Percentiles rank a stretch among this genome's conserved stretches.
Conservation (phyloP, 306 rosid genomes). For the Trichosanthes cucumerina region DNA sequence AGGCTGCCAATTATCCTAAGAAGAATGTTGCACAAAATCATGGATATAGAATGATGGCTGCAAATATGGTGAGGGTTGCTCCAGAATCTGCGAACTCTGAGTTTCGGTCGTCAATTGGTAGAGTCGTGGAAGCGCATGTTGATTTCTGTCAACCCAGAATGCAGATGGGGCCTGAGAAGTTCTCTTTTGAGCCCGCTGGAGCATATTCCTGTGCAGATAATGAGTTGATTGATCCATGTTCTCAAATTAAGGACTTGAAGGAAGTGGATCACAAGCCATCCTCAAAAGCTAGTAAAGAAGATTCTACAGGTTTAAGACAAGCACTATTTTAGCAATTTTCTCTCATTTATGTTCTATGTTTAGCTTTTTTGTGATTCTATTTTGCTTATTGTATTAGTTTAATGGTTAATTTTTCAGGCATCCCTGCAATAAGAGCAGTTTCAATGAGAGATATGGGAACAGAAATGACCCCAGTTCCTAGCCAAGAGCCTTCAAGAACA, state of each 20-base stretch:
- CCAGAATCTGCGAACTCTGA: slow-evolving; percentile 59
- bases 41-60: slow-evolving; percentile 38
- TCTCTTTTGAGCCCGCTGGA: slow-evolving; percentile 54
- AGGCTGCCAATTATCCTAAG: slow-evolving; percentile 27
- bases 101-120: slow-evolving; percentile 29
- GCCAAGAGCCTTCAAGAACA: slow-evolving; percentile 90
- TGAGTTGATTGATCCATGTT: slow-evolving; percentile 31
- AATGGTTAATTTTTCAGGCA: slow-evolving; percentile 30
- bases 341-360: not conserved
- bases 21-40: slow-evolving; percentile 43
- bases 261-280: slow-evolving; percentile 32
- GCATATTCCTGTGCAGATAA: slow-evolving; percentile 32
- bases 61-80: slow-evolving; percentile 60
- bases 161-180: slow-evolving; percentile 51
- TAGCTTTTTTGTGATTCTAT: not conserved
- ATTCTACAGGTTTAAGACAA: slow-evolving; percentile 40
- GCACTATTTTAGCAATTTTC: not conserved
- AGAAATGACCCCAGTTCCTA: slow-evolving; percentile 88
- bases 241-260: slow-evolving; percentile 49
- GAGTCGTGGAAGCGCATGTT: slow-evolving; percentile 45
- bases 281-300: slow-evolving; percentile 27
- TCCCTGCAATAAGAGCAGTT: slow-evolving; percentile 67
- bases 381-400: not conserved
- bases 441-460: slow-evolving; percentile 99
- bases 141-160: slow-evolving; percentile 63